phyloP scores from a whole-genome alignment of 2,329 filamentous ascomycete species.

The Monilinia fructigena region DNA sequence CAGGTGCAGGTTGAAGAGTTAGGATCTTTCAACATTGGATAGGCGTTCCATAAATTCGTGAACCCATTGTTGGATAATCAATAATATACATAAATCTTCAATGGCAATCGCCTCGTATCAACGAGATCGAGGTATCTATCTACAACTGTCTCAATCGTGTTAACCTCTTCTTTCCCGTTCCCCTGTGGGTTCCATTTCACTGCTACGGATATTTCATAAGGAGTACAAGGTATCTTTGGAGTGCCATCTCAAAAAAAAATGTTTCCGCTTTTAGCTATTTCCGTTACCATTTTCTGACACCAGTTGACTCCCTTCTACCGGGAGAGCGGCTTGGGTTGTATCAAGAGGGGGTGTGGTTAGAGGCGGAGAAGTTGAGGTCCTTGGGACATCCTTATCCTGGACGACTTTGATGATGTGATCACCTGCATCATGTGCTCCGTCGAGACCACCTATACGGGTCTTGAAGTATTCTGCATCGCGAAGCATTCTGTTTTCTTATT shows the following conservation, averaged over 20 bases:
- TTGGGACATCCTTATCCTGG: slow-evolving; percentile 51
- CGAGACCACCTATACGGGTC: slow-evolving; percentile 59
- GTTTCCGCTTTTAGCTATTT: background rate
- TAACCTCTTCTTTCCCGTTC: background rate
- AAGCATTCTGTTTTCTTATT: slow-evolving; percentile 51
- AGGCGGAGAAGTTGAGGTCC: background rate
- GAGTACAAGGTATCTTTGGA: background rate
- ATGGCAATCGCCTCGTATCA: background rate
- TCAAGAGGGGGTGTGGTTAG: background rate
- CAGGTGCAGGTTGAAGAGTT: too few species aligned
- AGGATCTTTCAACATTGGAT: too few species aligned
- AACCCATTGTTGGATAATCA: background rate
- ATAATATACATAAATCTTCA: slow-evolving; percentile 10
- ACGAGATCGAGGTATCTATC: slow-evolving; percentile 7
- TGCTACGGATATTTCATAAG: background rate
- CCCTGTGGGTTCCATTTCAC: background rate
- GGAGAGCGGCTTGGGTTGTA: background rate
- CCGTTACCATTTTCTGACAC: slow-evolving; percentile 7
- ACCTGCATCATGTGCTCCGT: slow-evolving; percentile 68
- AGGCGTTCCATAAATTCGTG: too few species aligned
- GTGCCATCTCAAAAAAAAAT: background rate
- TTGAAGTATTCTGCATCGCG: slow-evolving; percentile 64
- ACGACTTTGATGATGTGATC: slow-evolving; percentile 65
- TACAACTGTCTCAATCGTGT: slow-evolving; percentile 1
- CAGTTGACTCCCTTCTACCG: background rate